phyloP scores from a whole-genome alignment of 805 yeast species.

The Zygosaccharomyces pseudorouxii region DNA sequence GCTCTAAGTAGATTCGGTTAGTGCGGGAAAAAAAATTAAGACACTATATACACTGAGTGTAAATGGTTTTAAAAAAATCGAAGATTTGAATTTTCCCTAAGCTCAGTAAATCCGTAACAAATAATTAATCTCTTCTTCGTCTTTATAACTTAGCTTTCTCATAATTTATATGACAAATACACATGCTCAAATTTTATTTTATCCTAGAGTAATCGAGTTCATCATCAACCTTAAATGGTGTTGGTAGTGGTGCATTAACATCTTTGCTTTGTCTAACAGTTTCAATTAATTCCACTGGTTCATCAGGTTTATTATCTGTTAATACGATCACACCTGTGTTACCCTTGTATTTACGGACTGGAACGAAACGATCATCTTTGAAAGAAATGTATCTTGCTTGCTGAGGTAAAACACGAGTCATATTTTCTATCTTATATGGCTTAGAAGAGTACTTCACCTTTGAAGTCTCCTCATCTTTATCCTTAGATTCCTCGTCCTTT shows the following conservation, averaged over 20 bases:
- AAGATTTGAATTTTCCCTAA: neutral
- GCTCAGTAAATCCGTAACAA: neutral
- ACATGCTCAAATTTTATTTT: conserved; percentile 1
- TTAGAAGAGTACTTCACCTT: conserved; percentile 53
- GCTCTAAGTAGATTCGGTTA: conserved; percentile 39
- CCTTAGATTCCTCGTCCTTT: conserved; percentile 26
- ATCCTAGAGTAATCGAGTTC: conserved; percentile 23
- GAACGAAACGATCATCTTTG: conserved; percentile 71
- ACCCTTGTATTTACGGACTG: conserved; percentile 73
- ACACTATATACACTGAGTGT: neutral
- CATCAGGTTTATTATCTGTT: conserved; percentile 56
- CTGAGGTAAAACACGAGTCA: conserved; percentile 84
- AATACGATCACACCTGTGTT: conserved; percentile 67
- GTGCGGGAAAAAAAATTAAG: neutral
- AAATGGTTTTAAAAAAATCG: neutral
- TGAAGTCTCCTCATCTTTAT: conserved; percentile 29
- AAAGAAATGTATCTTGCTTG: conserved; percentile 83
- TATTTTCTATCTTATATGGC: conserved; percentile 67
- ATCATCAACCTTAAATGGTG: conserved; percentile 33
- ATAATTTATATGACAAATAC: neutral
- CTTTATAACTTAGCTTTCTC: neutral
- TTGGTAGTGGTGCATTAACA: conserved; percentile 59
- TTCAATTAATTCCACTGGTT: conserved; percentile 62
- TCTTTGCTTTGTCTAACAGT: conserved; percentile 77
- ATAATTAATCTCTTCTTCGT: neutral